Evolutionary conservation across 305 asterid genomes (phyloP).

Genomic region (Solanum hybrid): DNA sequence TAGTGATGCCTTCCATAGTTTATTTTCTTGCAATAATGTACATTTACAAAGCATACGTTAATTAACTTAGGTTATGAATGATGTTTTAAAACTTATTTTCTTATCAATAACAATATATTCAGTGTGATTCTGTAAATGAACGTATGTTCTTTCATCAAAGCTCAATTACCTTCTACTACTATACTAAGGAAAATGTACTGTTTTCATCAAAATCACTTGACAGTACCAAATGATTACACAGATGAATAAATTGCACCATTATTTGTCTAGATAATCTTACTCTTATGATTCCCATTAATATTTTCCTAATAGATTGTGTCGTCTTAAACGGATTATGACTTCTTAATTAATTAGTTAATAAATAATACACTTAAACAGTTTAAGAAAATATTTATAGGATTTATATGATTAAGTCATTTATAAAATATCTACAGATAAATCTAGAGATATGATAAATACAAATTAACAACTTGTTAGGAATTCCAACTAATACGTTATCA

Average conservation of each 20-base stretch:
- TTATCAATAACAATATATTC: too few relatives aligned
- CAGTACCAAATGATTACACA: background rate
- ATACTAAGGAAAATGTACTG: background rate
- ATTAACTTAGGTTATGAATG: too few relatives aligned
- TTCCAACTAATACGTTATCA: background rate
- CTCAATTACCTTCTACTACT: background rate
- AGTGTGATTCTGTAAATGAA: too few relatives aligned
- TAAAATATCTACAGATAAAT: background rate
- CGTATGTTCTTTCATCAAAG: background rate
- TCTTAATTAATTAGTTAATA: background rate
- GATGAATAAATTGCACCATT: background rate
- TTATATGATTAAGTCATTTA: background rate
- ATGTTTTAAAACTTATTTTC: too few relatives aligned
- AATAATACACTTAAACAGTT: background rate
- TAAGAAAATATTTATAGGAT: background rate
- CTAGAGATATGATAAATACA: background rate
- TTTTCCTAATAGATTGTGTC: background rate
- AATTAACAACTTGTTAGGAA: background rate
- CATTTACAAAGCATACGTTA: too few relatives aligned
- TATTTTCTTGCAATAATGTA: too few relatives aligned
- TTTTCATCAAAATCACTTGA: background rate
- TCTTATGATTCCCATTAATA: background rate
- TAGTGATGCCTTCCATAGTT: too few relatives aligned
- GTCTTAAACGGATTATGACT: background rate
- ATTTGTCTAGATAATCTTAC: background rate